phyloP scores from a whole-genome alignment of 139 green algal genomes.

The Chlorella sorokiniana region DNA sequence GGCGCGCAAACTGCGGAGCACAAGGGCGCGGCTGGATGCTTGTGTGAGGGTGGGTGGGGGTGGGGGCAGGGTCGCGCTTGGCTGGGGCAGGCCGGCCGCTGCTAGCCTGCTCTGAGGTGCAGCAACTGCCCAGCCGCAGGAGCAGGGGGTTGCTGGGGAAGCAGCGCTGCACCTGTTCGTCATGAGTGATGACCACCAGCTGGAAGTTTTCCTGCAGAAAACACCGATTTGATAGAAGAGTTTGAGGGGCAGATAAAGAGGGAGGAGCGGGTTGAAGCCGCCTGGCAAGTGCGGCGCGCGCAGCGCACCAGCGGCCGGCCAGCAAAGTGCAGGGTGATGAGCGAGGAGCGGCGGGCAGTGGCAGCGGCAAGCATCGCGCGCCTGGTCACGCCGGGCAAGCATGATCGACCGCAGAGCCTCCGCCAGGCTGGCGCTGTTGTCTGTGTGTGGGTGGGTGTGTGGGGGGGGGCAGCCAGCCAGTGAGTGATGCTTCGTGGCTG shows the following conservation, averaged over 20 bases:
- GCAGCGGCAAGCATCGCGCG: background rate
- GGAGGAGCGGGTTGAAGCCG: background rate
- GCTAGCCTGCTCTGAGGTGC: too few relatives aligned
- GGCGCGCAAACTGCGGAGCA: constrained; percentile 31
- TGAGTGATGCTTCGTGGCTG: background rate
- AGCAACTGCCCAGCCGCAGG: too few relatives aligned
- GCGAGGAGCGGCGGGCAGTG: too few relatives aligned
- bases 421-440: constrained; percentile 78
- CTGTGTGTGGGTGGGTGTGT: background rate
- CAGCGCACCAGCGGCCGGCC: too few relatives aligned
- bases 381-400: constrained; percentile 63
- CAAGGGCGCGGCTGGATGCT: background rate
- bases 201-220: constrained; percentile 93
- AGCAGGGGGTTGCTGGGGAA: too few relatives aligned
- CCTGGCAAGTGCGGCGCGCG: too few relatives aligned
- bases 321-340: too few relatives aligned
- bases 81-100: too few relatives aligned
- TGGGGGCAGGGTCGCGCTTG: too few relatives aligned
- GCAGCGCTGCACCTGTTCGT: constrained; percentile 86
- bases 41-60: too few relatives aligned
- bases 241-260: too few relatives aligned
- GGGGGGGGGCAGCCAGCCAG: background rate
- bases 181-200: constrained; percentile 98
- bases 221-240: background rate
- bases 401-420: constrained; percentile 84